A percentile compares a stretch with the other conserved stretches of the same genome.
phyloP scores from a whole-genome alignment of 495 filamentous ascomycete species.

The Oleoguttula mirabilis region DNA sequence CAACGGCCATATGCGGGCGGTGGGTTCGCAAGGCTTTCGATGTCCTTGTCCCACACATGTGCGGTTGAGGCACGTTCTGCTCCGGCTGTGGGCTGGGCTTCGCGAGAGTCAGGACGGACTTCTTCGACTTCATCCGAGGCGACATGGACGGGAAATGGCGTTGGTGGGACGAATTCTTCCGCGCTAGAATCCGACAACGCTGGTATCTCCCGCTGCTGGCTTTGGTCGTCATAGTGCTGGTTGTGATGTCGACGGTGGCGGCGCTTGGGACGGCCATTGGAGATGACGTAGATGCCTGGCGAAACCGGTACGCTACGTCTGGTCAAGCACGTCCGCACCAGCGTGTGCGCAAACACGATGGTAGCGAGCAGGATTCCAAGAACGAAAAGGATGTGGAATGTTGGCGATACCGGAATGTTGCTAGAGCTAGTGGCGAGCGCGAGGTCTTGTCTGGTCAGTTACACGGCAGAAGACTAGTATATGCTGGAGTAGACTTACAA shows the following conservation, averaged over 20 bases:
- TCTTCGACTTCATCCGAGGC: conserved; percentile 13
- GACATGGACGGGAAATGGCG: conserved; percentile 30
- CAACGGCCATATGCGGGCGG: conserved; percentile 85
- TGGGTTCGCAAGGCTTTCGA: conserved; percentile 27
- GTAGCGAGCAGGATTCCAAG: conserved; percentile 59
- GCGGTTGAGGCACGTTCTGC: neutral
- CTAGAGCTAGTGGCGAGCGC: conserved; percentile 8
- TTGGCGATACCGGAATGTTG: conserved; percentile 6
- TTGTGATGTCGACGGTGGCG: conserved; percentile 26
- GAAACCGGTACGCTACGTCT: neutral
- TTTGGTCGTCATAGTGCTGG: conserved; percentile 8
- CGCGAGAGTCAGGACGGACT: conserved; percentile 19
- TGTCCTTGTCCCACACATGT: conserved; percentile 6
- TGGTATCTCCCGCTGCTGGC: conserved; percentile 15
- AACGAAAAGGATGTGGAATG: conserved; percentile 52
- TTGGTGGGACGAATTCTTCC: conserved; percentile 26
- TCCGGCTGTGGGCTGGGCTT: conserved; percentile 10
- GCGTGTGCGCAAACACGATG: conserved; percentile 67
- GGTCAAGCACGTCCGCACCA: conserved; percentile 56
- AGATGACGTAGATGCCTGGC: conserved; percentile 1
- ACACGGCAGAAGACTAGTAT: neutral
- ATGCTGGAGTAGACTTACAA: conserved; percentile 11
- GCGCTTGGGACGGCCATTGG: conserved; percentile 12
- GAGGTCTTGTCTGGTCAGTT: neutral
- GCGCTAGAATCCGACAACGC: conserved; percentile 22